A percentile compares a stretch with the other conserved stretches of the same genome.
Evolutionary conservation across 2,329 filamentous ascomycete species (phyloP).

Genomic region (Pseudovirgaria hyperparasitica): DNA sequence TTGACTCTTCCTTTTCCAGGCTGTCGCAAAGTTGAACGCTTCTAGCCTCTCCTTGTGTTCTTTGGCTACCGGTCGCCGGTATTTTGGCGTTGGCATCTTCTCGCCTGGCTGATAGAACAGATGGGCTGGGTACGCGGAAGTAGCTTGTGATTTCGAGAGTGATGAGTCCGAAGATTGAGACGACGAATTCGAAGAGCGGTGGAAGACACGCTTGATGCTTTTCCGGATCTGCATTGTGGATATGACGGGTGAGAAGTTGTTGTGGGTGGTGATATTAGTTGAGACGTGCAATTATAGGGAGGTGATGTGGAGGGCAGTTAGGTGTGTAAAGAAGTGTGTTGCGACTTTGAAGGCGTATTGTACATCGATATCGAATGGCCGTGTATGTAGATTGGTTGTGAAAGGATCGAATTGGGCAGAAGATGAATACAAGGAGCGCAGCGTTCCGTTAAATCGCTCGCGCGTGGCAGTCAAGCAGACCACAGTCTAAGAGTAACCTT

Average conservation of each 20-base stretch:
- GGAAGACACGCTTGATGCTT: conserved; percentile 32
- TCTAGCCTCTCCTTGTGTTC: conserved; percentile 38
- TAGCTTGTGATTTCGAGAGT: conserved; percentile 19
- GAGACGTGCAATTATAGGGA: background rate
- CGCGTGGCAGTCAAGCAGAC: no score
- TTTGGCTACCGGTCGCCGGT: conserved; percentile 34
- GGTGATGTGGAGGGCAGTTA: conserved; percentile 1
- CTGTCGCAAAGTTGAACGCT: conserved; percentile 32
- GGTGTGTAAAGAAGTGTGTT: no score
- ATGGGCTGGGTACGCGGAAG: conserved; percentile 31
- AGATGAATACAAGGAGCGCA: no score
- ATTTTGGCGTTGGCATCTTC: conserved; percentile 38
- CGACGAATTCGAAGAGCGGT: conserved; percentile 15
- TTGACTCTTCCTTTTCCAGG: conserved; percentile 33
- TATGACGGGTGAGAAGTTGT: no score
- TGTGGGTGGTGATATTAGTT: background rate
- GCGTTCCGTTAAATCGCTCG: no score
- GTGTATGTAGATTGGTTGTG: no score
- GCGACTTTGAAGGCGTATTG: no score
- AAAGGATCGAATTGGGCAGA: no score
- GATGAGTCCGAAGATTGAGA: conserved; percentile 13
- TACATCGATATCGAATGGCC: no score
- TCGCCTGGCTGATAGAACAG: conserved; percentile 40
- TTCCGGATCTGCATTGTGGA: conserved; percentile 34
- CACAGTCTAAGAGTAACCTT: no score